phyloP scores from a whole-genome alignment of 2,329 filamentous ascomycete species.

The Tolypocladium album region DNA sequence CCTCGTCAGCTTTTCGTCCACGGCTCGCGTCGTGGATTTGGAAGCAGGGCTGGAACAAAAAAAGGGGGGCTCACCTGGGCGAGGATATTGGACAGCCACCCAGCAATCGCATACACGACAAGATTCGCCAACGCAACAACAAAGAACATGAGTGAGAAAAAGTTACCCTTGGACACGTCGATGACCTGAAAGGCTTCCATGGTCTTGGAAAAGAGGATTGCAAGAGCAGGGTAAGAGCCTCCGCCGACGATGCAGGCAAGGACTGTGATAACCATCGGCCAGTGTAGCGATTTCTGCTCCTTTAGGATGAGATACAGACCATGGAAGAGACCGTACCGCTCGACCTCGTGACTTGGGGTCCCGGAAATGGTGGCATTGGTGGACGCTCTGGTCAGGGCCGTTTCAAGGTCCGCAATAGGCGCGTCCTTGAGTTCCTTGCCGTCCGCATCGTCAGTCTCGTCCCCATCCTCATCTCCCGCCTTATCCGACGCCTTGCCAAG shows the following conservation, averaged over 20 bases:
- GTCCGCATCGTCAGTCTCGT: constrained; percentile 15
- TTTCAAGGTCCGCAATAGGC: constrained; percentile 14
- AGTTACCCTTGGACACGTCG: constrained; percentile 30
- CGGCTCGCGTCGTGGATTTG: background rate
- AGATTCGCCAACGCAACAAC: constrained; percentile 36
- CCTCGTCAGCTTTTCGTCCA: background rate
- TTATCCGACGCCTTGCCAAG: constrained; percentile 14
- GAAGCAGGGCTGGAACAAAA: background rate
- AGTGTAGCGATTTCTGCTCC: constrained; percentile 19
- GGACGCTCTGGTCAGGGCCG: constrained; percentile 8
- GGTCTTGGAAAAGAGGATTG: constrained; percentile 27
- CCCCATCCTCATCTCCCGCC: constrained; percentile 4
- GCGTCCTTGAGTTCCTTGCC: background rate
- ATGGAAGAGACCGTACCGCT: constrained; percentile 13
- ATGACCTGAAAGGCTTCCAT: constrained; percentile 25
- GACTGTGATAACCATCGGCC: constrained; percentile 7
- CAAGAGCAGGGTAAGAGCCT: constrained; percentile 27
- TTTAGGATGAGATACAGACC: constrained; percentile 17
- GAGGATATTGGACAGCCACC: constrained; percentile 24
- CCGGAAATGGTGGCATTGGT: constrained; percentile 3
- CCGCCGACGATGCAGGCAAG: constrained; percentile 18
- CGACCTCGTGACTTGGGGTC: constrained; percentile 1
- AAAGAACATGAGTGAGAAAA: constrained; percentile 47
- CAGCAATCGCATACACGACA: constrained; percentile 28
- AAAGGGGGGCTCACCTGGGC: constrained; percentile 17